Percentiles rank a stretch among this genome's conserved stretches.
phyloP scores from a whole-genome alignment of 78 protist species.

The Dictyostelium capitatum region DNA sequence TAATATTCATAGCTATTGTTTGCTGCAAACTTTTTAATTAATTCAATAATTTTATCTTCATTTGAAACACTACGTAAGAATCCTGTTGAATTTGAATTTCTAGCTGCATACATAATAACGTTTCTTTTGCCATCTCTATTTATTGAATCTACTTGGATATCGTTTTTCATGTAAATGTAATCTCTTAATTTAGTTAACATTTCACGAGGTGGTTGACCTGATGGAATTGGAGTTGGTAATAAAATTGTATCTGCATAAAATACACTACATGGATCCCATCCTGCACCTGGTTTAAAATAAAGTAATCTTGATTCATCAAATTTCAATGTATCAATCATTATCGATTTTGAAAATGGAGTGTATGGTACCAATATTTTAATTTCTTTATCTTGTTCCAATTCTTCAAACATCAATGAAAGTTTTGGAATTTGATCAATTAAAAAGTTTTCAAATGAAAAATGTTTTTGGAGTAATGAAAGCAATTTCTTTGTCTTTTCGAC shows the following conservation, averaged over 20 bases:
- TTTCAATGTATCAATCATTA: slow-evolving; percentile 42
- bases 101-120: slow-evolving; percentile 1
- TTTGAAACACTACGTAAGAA: background rate
- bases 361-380: slow-evolving; percentile 44
- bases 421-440: slow-evolving; percentile 51
- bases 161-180: slow-evolving; percentile 1
- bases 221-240: slow-evolving; percentile 45
- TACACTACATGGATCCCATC: slow-evolving; percentile 57
- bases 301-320: background rate
- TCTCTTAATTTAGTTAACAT: background rate
- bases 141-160: background rate
- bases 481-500: background rate
- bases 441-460: slow-evolving; percentile 46
- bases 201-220: slow-evolving; percentile 41
- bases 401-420: slow-evolving; percentile 13
- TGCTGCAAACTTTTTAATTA: background rate
- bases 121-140: background rate
- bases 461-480: slow-evolving; percentile 3
- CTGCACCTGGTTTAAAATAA: slow-evolving; percentile 57
- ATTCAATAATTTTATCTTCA: background rate
- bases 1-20: background rate
- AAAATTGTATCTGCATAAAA: slow-evolving; percentile 22
- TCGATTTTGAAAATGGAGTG: background rate
- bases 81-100: background rate
- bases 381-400: background rate